Conservation (phyloP, 495 filamentous ascomycete genomes). For the Cercophora newfieldiana region DNA sequence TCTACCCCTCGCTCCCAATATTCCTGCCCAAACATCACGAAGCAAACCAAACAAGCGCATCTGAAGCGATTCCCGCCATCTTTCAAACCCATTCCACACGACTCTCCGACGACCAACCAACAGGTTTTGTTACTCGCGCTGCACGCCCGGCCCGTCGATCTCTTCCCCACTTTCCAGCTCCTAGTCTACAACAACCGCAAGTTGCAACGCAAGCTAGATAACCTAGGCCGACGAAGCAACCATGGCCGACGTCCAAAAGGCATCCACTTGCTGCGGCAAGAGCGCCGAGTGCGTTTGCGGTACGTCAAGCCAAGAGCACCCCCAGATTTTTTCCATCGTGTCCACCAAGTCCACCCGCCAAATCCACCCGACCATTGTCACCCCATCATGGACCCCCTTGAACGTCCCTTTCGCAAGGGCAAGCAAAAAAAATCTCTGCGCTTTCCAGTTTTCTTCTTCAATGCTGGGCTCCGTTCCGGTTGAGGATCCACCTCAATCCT, state of each 20-base stretch:
- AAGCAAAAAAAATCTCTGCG: background rate
- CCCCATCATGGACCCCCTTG: background rate
- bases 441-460: background rate
- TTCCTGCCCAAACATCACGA: background rate
- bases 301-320: constrained; percentile 26
- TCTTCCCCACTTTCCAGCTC: background rate
- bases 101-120: background rate
- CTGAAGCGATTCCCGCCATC: background rate
- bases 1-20: background rate
- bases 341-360: background rate
- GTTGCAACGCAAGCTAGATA: background rate
- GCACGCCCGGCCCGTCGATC: background rate
- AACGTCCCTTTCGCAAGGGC: background rate
- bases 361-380: background rate
- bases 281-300: constrained; percentile 52
- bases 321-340: background rate
- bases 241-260: constrained; percentile 30
- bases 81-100: background rate
- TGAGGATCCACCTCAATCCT: background rate
- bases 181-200: constrained; percentile 5
- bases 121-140: background rate
- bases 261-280: constrained; percentile 54
- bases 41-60: background rate
- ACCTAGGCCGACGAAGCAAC: constrained; percentile 9
- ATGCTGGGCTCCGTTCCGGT: background rate